Evolutionary conservation across 768 basidiomycete genomes (phyloP), one percentile per base, ranked within the genome.

Genomic region (Cyclocybe cylindracea): DNA sequence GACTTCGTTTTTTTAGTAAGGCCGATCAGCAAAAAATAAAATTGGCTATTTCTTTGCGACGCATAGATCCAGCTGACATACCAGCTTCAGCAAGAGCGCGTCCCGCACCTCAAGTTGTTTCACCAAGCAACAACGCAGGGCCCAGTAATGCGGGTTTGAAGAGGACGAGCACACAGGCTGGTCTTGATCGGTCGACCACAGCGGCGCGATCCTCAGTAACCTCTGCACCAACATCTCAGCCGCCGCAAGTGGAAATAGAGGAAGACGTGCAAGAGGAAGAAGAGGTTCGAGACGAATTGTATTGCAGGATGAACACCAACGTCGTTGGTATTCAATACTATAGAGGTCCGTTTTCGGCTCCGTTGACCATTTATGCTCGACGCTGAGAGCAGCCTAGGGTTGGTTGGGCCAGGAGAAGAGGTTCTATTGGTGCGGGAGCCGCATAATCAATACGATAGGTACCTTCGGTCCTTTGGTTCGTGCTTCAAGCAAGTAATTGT

Each of bases 271-370:
- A 24, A 3, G 50, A 56, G 0, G 80, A 78, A 46, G 73, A 80
- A 38, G 85, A 87, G 35, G 53, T 56, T 5, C 64, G 54, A 13
- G 90, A 93, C 52, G 91, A 94, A 66, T 65, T 91, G 16, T 91
- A 87, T 62, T 79, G 83, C 39, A 74, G 69, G 10, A 45, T 85
- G 61, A 65, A 66, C 3, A 79, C 86, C 0, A 84, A 79, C 42
- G 81, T 92, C 8, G 93, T 94, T 0, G 93, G 93, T 0, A 73
- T 94, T 10, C 90, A 91, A 62, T 92, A 94, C 61, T 94, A 94
- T 62, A 74, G 74, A 63, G 87, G 87, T 82, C 33, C 1, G 66
- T 57, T 3, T 38, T 24, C 24, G 24, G 29, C 32, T 11, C 31
- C 36, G 33, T 47, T 37, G 10, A 24, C n/a, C 6, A 38, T 46